Evolutionary conservation across 2,329 filamentous ascomycete species (phyloP), one percentile per base, ranked within the genome.

Genomic region (Aspergillus melleus): DNA sequence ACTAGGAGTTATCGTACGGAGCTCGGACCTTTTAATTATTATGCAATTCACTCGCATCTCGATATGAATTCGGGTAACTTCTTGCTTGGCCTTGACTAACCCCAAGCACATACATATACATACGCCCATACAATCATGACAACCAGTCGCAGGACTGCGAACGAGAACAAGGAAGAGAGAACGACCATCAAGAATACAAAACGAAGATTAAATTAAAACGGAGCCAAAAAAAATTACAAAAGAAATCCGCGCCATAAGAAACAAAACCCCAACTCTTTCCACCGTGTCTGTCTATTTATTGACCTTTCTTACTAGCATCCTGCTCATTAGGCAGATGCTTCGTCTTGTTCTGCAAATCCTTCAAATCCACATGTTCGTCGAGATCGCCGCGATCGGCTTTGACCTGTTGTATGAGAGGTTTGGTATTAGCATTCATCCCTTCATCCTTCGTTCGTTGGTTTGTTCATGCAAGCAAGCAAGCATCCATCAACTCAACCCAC

Each of bases 321-420:
- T 60, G 61, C 54, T 39, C 19, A 55, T 61, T 68, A 0, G 55
- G 59, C 10, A 79, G 66, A 61, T 74, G 68, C 77, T 86, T 86
- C 29, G 86, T 88, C 72, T 82, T 79, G 71, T 88, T 79, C 77
- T 88, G 83, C 74, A 89, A 70, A 55, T 76, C 69, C 63, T 77
- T 62, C 46, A 84, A 76, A 64, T 82, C 75, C 53, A 60, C 80
- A 22, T 74, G 65, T 26, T 68, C 63, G 47, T 76, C 67, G 30
- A 75, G 61, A 60, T 80, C 76, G 59, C 74, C 76, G 61, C 84
- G 84, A 72, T 89, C 90, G 46, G 87, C 89, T 79, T 85, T 88
- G 76, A 77, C 75, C 77, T 74, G 61, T 69, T 29, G 57, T 12
- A 24, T 14, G 20, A n/a, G n/a, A 11, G 8, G 8, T 42, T 24